These are phyloP conservation scores for Crucihimalaya himalaica DNA, from an alignment of 345 rosid genomes.

Conservation along the genomic window DNA sequence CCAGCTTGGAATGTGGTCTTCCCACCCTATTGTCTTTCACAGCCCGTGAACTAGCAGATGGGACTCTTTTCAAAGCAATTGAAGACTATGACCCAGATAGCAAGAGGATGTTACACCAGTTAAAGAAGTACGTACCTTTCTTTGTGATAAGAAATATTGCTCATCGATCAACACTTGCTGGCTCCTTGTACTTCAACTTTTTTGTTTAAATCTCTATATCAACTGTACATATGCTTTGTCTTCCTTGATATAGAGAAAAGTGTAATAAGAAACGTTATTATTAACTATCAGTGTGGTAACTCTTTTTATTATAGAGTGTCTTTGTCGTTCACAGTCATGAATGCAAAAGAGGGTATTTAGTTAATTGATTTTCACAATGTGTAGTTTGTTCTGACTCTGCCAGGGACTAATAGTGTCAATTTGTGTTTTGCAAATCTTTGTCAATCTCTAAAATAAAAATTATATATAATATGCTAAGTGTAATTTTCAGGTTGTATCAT, in stretches of 20 bases:
- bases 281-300: slow-evolving; percentile 2
- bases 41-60: slow-evolving; percentile 94
- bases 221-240: not conserved
- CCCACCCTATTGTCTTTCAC: slow-evolving; percentile 91
- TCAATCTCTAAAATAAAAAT: not conserved
- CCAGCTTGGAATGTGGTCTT: slow-evolving; percentile 86
- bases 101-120: slow-evolving; percentile 78
- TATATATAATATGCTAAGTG: slow-evolving; percentile 4
- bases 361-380: not conserved
- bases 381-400: slow-evolving; percentile 9
- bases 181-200: slow-evolving; percentile 7
- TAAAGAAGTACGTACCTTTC: slow-evolving; percentile 60
- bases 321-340: not conserved
- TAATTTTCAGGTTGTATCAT: slow-evolving; percentile 75
- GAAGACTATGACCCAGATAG: slow-evolving; percentile 94
- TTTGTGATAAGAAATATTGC: not conserved
- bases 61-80: slow-evolving; percentile 91
- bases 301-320: not conserved
- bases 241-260: not conserved
- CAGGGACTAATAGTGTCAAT: not conserved
- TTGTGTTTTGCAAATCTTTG: not conserved
- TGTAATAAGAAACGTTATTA: not conserved
- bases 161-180: slow-evolving; percentile 14
- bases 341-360: not conserved
- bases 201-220: slow-evolving; percentile 1